Conservation (phyloP, 441 rosid genomes). For the Eruca vesicaria region DNA sequence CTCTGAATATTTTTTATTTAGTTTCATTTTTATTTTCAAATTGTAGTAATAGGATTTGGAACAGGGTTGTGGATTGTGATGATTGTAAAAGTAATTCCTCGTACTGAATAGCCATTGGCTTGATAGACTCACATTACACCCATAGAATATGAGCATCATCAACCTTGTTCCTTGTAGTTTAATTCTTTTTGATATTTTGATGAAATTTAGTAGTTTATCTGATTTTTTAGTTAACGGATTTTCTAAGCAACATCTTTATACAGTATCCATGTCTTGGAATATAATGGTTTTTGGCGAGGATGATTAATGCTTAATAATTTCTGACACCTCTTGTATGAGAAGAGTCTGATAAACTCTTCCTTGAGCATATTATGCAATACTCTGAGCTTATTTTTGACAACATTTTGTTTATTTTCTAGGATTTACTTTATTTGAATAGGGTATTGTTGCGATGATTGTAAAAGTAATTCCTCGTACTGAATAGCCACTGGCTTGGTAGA, state of each 20-base stretch:
- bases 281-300: conserved; percentile 10
- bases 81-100: conserved; percentile 39
- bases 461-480: conserved; percentile 40
- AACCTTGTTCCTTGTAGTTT: not conserved
- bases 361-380: conserved; percentile 35
- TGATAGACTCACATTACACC: conserved; percentile 37
- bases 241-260: not conserved
- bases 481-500: conserved; percentile 31
- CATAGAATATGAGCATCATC: conserved; percentile 34
- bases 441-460: conserved; percentile 23
- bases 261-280: too few species aligned
- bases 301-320: conserved; percentile 31
- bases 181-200: too few species aligned
- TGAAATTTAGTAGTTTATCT: not conserved
- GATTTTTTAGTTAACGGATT: too few species aligned
- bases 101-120: conserved; percentile 32
- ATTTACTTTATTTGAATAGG: too few species aligned
- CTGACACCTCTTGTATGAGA: conserved; percentile 42
- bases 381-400: conserved; percentile 20
- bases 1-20: not conserved
- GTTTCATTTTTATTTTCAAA: not conserved
- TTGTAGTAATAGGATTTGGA: not conserved
- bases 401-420: not conserved
- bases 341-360: conserved; percentile 31
- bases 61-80: not conserved